These are phyloP conservation scores for Salix koriyanagi DNA, from an alignment of 345 rosid genomes.

Conservation along the genomic window DNA sequence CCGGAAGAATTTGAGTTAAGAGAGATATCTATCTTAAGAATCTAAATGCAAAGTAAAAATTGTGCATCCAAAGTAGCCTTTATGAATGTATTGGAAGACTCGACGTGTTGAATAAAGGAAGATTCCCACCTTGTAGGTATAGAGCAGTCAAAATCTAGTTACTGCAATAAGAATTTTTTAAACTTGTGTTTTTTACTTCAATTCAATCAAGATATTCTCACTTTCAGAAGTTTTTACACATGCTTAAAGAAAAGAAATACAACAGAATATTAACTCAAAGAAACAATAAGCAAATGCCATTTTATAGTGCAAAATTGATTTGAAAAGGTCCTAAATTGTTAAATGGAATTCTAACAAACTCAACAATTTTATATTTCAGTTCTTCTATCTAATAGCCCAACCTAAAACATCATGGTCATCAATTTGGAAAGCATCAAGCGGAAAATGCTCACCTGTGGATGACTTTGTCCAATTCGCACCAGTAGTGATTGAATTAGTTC, in stretches of 20 bases:
- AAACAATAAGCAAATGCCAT: neutral
- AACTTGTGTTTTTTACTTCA: neutral
- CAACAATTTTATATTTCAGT: neutral
- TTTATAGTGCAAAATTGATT: neutral
- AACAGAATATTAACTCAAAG: neutral
- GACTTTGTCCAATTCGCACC: conserved; percentile 89
- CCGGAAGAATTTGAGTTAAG: neutral
- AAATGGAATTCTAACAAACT: neutral
- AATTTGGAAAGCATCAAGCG: neutral
- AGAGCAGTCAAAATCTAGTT: neutral
- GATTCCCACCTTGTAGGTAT: neutral
- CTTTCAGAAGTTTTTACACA: neutral
- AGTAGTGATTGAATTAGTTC: conserved; percentile 89
- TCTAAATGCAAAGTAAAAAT: neutral
- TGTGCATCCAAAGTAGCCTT: neutral
- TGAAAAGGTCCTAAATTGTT: no score
- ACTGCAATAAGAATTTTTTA: neutral
- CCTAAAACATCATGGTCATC: neutral
- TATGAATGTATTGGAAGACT: neutral
- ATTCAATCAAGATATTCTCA: neutral
- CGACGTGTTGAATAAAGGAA: neutral
- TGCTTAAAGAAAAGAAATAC: neutral
- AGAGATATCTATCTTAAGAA: neutral
- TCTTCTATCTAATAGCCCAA: neutral
- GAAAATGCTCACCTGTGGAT: conserved; percentile 79